Evolutionary conservation across 2,329 filamentous ascomycete species (phyloP).

Genomic region (Penicillium sp.): DNA sequence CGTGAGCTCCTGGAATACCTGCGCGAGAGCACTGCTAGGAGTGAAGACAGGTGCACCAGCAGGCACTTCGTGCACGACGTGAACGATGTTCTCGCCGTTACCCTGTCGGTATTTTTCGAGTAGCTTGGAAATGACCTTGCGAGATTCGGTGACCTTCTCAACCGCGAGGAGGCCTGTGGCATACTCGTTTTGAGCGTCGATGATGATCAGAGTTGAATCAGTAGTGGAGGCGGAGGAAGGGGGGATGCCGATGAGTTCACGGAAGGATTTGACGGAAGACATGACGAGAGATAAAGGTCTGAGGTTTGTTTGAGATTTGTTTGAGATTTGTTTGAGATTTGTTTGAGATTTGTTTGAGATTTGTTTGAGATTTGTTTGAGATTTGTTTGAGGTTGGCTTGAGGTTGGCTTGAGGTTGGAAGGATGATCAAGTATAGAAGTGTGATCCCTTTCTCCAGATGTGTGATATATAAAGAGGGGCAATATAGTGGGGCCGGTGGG

Average conservation of each 20-base stretch:
- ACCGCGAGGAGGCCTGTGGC: constrained; percentile 56
- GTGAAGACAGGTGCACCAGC: constrained; percentile 67
- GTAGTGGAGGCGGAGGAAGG: constrained; percentile 57
- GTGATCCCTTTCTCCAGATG: not conserved
- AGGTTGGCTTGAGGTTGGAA: too few species aligned
- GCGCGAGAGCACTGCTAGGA: constrained; percentile 57
- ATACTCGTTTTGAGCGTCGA: constrained; percentile 72
- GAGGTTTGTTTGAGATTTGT: not conserved
- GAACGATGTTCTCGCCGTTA: constrained; percentile 54
- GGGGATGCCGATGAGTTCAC: constrained; percentile 55
- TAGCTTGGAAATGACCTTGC: constrained; percentile 57
- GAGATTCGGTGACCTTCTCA: constrained; percentile 53
- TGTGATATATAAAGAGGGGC: not conserved
- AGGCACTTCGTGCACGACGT: constrained; percentile 61
- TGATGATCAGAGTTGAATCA: constrained; percentile 65
- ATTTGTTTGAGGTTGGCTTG: too few species aligned
- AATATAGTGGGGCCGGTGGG: not conserved
- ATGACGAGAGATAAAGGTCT: not conserved
- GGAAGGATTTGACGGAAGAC: constrained; percentile 42
- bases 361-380: not conserved
- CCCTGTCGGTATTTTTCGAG: constrained; percentile 60
- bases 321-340: not conserved
- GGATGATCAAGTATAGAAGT: not conserved
- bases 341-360: not conserved
- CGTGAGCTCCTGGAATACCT: constrained; percentile 61